phyloP scores from a whole-genome alignment of 2,329 filamentous ascomycete genomes.

The Pseudogymnoascus sp. region DNA sequence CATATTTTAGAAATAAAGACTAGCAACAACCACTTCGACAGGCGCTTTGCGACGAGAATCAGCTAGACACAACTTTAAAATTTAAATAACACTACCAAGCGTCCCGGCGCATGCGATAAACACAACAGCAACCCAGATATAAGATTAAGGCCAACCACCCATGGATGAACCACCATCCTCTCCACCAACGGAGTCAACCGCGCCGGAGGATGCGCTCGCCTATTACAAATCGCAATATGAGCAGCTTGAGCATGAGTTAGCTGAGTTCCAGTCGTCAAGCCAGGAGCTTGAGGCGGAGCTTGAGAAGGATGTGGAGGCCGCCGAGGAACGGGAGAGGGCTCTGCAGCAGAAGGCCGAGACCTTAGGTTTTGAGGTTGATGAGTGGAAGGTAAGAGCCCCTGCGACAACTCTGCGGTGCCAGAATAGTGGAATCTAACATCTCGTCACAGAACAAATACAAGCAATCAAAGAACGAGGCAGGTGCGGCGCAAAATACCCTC shows the following conservation, averaged over 20 bases:
- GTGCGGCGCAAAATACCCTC: conserved; percentile 70
- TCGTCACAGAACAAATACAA: conserved; percentile 76
- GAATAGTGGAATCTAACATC: conserved; percentile 19
- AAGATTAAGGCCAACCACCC: background rate
- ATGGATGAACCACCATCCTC: conserved; percentile 50
- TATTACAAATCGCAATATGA: conserved; percentile 98
- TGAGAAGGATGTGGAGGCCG: conserved; percentile 91
- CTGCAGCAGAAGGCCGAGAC: conserved; percentile 82
- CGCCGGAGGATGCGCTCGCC: conserved; percentile 65
- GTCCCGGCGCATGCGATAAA: conserved; percentile 3
- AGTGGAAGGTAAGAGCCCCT: conserved; percentile 73
- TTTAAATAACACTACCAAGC: background rate
- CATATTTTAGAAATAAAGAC: conserved; percentile 2
- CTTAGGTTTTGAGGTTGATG: conserved; percentile 81
- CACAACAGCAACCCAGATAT: conserved; percentile 1
- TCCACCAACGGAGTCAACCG: conserved; percentile 47
- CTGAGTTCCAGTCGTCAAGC: conserved; percentile 90
- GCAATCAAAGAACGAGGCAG: conserved; percentile 84
- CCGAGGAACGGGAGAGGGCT: conserved; percentile 83
- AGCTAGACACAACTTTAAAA: background rate
- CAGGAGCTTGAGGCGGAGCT: conserved; percentile 90
- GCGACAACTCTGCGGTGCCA: background rate
- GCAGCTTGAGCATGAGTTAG: conserved; percentile 79
- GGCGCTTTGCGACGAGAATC: background rate
- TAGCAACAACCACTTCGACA: background rate